Evolutionary conservation across 2,329 filamentous ascomycete species (phyloP).

Genomic region (Coniochaeta prunicola): DNA sequence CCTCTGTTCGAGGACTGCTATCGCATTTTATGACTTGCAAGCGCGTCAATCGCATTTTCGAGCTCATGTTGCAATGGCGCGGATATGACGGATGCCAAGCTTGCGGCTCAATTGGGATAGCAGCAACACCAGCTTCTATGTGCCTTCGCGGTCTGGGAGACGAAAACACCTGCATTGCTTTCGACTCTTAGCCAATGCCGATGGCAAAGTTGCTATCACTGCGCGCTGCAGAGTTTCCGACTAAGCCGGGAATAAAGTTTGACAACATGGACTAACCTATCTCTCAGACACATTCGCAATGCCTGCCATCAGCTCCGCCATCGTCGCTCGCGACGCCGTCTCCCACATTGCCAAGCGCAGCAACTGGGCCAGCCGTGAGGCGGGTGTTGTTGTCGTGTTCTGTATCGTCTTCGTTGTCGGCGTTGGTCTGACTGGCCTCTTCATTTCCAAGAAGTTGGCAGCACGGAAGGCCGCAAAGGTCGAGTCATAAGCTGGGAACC

Average conservation of each 20-base stretch:
- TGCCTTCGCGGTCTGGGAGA: too few species aligned
- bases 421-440: constrained; percentile 40
- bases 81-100: constrained; percentile 2
- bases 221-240: not conserved
- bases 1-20: not conserved
- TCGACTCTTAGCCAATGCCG: not conserved
- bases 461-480: constrained; percentile 20
- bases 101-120: not conserved
- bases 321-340: constrained; percentile 23
- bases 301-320: constrained; percentile 23
- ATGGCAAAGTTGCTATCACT: not conserved
- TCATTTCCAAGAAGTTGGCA: constrained; percentile 28
- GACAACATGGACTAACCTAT: not conserved
- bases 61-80: not conserved
- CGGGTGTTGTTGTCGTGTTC: constrained; percentile 57
- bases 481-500: constrained; percentile 10
- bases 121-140: not conserved
- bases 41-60: not conserved
- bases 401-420: constrained; percentile 50
- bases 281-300: constrained; percentile 16
- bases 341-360: constrained; percentile 43
- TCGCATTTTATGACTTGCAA: not conserved
- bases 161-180: not conserved
- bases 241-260: not conserved
- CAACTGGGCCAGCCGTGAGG: constrained; percentile 51